Evolutionary conservation across 2,329 filamentous ascomycete species (phyloP).

Genomic region (Sporothrix inflata): DNA sequence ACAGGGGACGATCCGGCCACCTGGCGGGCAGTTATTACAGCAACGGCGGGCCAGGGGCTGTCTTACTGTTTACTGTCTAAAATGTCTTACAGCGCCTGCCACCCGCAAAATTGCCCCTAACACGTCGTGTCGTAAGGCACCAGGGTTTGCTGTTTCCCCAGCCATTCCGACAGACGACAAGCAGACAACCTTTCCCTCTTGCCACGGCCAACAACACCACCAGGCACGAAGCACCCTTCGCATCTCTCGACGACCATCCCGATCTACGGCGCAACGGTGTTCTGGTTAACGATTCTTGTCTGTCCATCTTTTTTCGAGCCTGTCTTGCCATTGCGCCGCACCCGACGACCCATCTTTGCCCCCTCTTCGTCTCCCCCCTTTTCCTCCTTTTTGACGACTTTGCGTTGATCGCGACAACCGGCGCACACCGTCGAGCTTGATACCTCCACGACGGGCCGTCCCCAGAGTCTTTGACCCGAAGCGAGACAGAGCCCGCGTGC

Average conservation of each 20-base stretch:
- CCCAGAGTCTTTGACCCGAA: background rate
- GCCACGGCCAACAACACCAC: background rate
- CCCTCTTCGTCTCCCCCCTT: background rate
- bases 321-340: background rate
- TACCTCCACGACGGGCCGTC: background rate
- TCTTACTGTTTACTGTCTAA: background rate
- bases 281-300: background rate
- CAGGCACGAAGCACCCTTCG: background rate
- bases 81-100: background rate
- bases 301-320: background rate
- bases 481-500: background rate
- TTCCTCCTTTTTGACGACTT: conserved; percentile 18
- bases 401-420: background rate
- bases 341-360: background rate
- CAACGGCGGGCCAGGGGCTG: background rate
- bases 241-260: background rate
- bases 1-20: conserved; percentile 17
- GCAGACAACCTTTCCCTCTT: background rate
- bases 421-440: background rate
- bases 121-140: no score
- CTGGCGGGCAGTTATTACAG: conserved; percentile 4
- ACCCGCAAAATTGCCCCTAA: background rate
- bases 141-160: background rate
- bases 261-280: background rate
- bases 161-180: conserved; percentile 13